Base-by-base conservation (phyloP, 208 protist genomes). In the Herpetomonas samuelpessoai region DNA sequence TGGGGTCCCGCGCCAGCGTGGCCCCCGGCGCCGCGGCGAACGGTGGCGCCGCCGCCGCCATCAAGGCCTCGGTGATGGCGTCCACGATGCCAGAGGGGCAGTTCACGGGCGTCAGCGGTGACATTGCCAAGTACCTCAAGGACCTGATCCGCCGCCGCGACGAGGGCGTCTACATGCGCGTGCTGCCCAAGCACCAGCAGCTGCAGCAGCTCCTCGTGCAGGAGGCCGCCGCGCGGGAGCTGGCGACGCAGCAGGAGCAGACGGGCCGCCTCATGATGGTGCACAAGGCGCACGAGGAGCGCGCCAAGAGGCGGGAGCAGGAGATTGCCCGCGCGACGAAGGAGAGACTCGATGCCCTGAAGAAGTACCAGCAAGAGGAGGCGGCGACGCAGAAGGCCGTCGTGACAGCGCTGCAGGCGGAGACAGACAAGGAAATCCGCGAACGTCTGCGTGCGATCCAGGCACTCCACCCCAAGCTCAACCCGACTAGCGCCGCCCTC, bases 161-260 rank as follows among this genome's bases (percentile, higher is more conserved):
- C 28, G 79, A 82, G 35, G 74, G 67, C 12, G 61, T 71, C n/a
- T 38, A 71, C 30, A 29, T 85, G 67, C 81, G 71, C 45, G 58
- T 86, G 62, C 52, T 92, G 57, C 85, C 85, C 57, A 79, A 79
- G 52, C 67, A 56, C 28, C 81, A 89, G 51, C 79, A 81, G 62
- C 62, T 92, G 46, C 31, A 67, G 27, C 76, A 83, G 61, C 56
- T 85, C 9, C 30, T 85, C 10, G 35, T 80, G 47, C 73, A 76
- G 62, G 85, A 87, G 69, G 45, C 73, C 46, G 24, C 64, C 16
- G 74, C 61, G 51, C 71, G 83, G 31, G 81, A 84, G 60, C 54
- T 70, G 44, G 52, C 73, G 18, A 19, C 68, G 3, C 63, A 65
- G 35, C 81, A 92, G 62, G 81, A 92, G 71, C 51, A 57, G 10